These are phyloP conservation scores for Scutellaria baicalensis DNA, from an alignment of 257 asterid species.

Conservation along the genomic window DNA sequence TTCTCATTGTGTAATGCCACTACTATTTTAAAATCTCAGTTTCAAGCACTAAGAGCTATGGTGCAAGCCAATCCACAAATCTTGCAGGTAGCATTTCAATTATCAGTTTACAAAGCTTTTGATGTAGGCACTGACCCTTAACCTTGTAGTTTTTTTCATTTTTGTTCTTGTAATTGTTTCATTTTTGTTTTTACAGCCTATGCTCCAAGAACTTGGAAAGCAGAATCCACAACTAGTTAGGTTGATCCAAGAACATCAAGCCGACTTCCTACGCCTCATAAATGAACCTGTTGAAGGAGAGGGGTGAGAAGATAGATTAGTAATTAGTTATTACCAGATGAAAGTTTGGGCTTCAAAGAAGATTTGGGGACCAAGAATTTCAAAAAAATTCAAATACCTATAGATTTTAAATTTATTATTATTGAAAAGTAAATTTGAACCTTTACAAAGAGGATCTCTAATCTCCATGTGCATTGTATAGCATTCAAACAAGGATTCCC, in stretches of 20 bases:
- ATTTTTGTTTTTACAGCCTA: slow-evolving; percentile 52
- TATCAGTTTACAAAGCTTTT: background rate
- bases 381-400: background rate
- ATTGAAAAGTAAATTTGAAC: background rate
- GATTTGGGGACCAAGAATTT: background rate
- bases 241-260: slow-evolving; percentile 84
- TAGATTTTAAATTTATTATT: background rate
- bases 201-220: slow-evolving; percentile 96
- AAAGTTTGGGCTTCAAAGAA: background rate
- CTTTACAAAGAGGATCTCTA: background rate
- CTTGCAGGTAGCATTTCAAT: slow-evolving; percentile 51
- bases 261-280: slow-evolving; percentile 78
- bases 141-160: background rate
- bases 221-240: slow-evolving; percentile 86
- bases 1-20: background rate
- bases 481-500: background rate
- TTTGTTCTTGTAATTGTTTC: too few species aligned
- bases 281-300: slow-evolving; percentile 93
- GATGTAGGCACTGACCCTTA: background rate
- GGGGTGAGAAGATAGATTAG: slow-evolving; percentile 46
- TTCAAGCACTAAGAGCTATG: slow-evolving; percentile 66
- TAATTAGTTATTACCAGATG: background rate
- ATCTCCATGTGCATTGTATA: background rate
- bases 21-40: slow-evolving; percentile 26
- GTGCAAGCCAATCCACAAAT: slow-evolving; percentile 93